Conservation (phyloP, 805 yeast genomes). For the Isabelozyma gotoi region DNA sequence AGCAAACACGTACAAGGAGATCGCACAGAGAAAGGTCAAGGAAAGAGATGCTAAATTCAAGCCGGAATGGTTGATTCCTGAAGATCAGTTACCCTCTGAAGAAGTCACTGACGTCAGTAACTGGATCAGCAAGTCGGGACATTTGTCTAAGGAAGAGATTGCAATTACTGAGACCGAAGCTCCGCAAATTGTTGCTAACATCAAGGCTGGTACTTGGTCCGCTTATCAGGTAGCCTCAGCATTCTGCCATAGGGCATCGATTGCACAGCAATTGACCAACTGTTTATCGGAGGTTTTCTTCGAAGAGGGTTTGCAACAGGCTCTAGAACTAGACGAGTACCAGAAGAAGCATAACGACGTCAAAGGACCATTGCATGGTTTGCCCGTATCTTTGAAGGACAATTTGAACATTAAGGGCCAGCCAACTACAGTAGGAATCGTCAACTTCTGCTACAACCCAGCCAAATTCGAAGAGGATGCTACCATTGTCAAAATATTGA, state of each 20-base stretch:
- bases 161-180: conserved; percentile 40
- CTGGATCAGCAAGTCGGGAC: conserved; percentile 37
- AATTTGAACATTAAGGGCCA: conserved; percentile 47
- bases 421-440: conserved; percentile 50
- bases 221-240: conserved; percentile 51
- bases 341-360: conserved; percentile 13
- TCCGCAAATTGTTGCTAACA: conserved; percentile 21
- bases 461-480: conserved; percentile 33
- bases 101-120: conserved; percentile 35
- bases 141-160: conserved; percentile 30
- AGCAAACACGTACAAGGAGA: conserved; percentile 27
- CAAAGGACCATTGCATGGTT: conserved; percentile 30
- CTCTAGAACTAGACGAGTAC: conserved; percentile 22
- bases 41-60: conserved; percentile 44
- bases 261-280: conserved; percentile 54
- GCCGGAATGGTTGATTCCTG: conserved; percentile 44
- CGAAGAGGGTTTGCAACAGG: conserved; percentile 24
- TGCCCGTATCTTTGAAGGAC: conserved; percentile 40
- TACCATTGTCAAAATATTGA: conserved; percentile 38
- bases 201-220: conserved; percentile 28
- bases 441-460: conserved; percentile 40
- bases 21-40: conserved; percentile 40
- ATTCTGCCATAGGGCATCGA: conserved; percentile 56
- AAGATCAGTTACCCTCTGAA: conserved; percentile 26
- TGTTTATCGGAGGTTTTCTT: conserved; percentile 38